These are phyloP conservation scores for Mortierella antarctica DNA, from an alignment of 192 early-diverging fungal genomes.

Conservation along the genomic window DNA sequence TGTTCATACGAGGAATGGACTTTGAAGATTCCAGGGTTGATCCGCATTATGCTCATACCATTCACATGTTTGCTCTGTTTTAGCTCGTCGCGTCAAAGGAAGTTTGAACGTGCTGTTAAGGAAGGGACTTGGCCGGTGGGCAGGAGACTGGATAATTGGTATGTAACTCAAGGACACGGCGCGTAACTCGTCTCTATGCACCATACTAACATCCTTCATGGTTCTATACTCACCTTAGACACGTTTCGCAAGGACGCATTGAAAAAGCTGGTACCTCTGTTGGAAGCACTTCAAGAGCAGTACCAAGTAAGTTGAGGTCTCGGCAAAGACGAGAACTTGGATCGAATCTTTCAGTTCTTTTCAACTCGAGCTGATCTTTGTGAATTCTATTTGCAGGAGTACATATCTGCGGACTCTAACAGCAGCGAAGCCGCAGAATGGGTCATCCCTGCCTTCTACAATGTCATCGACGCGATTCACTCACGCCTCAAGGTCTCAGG, in stretches of 20 bases:
- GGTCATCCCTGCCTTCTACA: slow-evolving; percentile 23
- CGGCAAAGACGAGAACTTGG: background rate
- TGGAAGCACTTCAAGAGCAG: slow-evolving; percentile 10
- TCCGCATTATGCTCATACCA: too few species aligned
- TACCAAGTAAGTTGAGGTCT: slow-evolving; percentile 19
- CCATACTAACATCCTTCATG: background rate
- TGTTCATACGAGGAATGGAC: too few species aligned
- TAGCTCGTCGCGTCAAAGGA: slow-evolving; percentile 10
- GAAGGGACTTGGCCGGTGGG: slow-evolving; percentile 25
- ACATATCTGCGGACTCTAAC: background rate
- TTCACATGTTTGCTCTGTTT: background rate
- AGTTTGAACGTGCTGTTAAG: slow-evolving; percentile 30
- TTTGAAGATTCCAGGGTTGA: too few species aligned
- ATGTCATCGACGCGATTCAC: slow-evolving; percentile 21
- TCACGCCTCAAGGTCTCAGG: slow-evolving; percentile 8
- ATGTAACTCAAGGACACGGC: background rate
- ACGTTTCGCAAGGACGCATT: slow-evolving; percentile 27
- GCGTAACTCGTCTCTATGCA: background rate
- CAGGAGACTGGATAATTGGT: slow-evolving; percentile 32
- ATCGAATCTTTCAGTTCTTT: background rate
- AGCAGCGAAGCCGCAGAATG: slow-evolving; percentile 12
- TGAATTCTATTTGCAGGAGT: background rate
- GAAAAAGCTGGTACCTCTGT: slow-evolving; percentile 20
- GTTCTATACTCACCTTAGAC: slow-evolving; percentile 4
- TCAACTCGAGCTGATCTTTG: background rate